Conservation (phyloP, 495 filamentous ascomycete species). For the Talaromyces thailandensis region DNA sequence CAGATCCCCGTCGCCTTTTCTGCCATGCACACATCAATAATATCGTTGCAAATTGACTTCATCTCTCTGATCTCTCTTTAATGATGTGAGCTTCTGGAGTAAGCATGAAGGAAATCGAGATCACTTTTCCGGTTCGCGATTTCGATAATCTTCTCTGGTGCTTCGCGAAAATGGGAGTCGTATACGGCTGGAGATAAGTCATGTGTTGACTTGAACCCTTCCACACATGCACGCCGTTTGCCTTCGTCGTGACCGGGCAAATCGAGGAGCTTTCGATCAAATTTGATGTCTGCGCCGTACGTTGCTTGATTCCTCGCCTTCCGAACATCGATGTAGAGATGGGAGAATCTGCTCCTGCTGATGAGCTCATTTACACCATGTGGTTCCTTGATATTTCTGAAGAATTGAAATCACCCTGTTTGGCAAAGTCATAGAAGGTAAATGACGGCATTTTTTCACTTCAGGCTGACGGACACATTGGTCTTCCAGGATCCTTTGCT, state of each 20-base stretch:
- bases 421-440: too few species aligned
- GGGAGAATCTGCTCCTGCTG: neutral
- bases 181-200: neutral
- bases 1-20: neutral
- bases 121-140: neutral
- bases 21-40: neutral
- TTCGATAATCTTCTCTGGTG: neutral
- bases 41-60: neutral
- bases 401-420: too few species aligned
- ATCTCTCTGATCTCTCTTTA: neutral
- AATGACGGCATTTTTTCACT: too few species aligned
- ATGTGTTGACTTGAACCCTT: neutral
- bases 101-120: neutral
- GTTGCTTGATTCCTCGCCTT: neutral
- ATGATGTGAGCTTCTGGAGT: neutral
- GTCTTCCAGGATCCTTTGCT: too few species aligned
- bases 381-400: neutral
- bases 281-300: neutral
- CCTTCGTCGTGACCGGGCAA: neutral
- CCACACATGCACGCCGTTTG: neutral
- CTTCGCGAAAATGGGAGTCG: neutral
- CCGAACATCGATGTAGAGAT: neutral
- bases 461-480: too few species aligned
- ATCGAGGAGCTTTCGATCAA: neutral
- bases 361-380: neutral